phyloP scores from a whole-genome alignment of 495 filamentous ascomycete genomes.

The Penicillium robsamsonii region DNA sequence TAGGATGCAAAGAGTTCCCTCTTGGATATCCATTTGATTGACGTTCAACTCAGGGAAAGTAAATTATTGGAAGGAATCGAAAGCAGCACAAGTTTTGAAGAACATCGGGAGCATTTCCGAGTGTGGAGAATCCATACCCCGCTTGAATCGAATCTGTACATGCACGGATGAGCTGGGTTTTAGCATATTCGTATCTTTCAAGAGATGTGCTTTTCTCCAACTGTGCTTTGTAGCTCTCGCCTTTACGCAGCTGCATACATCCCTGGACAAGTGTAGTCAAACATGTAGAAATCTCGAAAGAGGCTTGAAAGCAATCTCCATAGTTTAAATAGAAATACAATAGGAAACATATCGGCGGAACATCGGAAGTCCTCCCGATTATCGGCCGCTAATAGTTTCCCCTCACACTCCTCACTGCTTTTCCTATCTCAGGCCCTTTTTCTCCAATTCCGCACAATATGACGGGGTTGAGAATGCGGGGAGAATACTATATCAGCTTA shows the following conservation, averaged over 20 bases:
- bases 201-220: background rate
- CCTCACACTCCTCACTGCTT: constrained; percentile 7
- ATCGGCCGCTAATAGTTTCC: background rate
- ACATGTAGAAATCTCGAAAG: background rate
- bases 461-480: constrained; percentile 5
- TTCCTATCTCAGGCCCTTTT: background rate
- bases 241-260: background rate
- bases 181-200: background rate
- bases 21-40: constrained; percentile 15
- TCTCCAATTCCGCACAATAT: constrained; percentile 10
- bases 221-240: background rate
- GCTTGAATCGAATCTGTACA: background rate
- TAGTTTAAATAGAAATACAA: too few species aligned
- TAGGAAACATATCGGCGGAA: too few species aligned
- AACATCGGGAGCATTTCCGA: constrained; percentile 19
- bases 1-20: constrained; percentile 34
- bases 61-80: background rate
- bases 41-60: too few species aligned
- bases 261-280: too few species aligned
- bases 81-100: background rate
- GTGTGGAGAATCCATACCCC: constrained; percentile 11
- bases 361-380: background rate
- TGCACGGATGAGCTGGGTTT: background rate
- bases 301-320: background rate
- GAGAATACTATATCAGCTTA: constrained; percentile 5